phyloP scores from a whole-genome alignment of 768 basidiomycete genomes.

The Serendipita sp. region DNA sequence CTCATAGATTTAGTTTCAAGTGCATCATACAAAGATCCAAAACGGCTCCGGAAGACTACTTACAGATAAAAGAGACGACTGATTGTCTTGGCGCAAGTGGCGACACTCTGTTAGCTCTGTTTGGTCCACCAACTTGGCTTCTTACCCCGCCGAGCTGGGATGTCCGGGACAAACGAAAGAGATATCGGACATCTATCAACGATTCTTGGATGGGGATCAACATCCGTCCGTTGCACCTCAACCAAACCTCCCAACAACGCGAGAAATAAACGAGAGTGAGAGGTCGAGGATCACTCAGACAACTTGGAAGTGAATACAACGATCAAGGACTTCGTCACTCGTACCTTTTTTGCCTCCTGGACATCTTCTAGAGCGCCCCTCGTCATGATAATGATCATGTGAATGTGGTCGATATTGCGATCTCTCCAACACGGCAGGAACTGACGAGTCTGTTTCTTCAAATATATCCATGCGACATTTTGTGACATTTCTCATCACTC shows the following conservation, averaged over 20 bases:
- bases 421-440: constrained; percentile 56
- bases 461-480: constrained; percentile 44
- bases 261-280: constrained; percentile 25
- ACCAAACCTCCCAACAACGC: background rate
- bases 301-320: no score
- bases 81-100: background rate
- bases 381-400: constrained; percentile 55
- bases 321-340: background rate
- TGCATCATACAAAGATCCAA: background rate
- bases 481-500: constrained; percentile 46
- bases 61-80: background rate
- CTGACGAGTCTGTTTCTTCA: constrained; percentile 32
- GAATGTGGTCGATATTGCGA: constrained; percentile 40
- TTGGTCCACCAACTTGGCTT: background rate
- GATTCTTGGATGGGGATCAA: background rate
- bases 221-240: background rate
- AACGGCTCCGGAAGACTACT: background rate
- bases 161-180: background rate
- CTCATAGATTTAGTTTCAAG: background rate
- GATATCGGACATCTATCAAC: background rate
- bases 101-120: no score
- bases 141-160: background rate
- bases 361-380: constrained; percentile 27
- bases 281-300: background rate
- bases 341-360: constrained; percentile 35